Evolutionary conservation across 108 stramenopile species (phyloP).

Genomic region (Chaetoceros muelleri): DNA sequence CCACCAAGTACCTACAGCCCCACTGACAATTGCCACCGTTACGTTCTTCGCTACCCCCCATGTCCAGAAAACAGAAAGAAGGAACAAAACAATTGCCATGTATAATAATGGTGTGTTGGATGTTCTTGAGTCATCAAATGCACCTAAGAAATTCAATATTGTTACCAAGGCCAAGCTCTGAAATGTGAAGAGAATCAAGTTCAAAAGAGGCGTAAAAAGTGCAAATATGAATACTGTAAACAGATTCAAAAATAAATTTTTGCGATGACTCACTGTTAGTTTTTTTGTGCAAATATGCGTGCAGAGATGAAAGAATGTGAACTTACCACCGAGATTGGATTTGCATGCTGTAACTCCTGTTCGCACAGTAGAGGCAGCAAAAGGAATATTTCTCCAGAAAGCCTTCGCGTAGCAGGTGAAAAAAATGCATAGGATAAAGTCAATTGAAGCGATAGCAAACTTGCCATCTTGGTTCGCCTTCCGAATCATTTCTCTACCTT

Average conservation of each 20-base stretch:
- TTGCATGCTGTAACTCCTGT: conserved; percentile 37
- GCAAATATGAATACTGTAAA: conserved; percentile 15
- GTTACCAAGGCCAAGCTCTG: conserved; percentile 5
- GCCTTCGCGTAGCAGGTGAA: conserved; percentile 15
- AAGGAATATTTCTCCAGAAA: conserved; percentile 58
- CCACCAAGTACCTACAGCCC: conserved; percentile 15
- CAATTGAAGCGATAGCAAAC: background rate
- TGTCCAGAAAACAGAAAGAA: conserved; percentile 75
- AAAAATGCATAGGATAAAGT: background rate
- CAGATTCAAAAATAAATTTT: conserved; percentile 23
- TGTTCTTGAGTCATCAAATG: conserved; percentile 19
- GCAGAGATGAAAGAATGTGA: conserved; percentile 24
- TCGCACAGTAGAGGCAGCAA: conserved; percentile 56
- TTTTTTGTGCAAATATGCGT: too few species aligned
- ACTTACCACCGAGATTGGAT: conserved; percentile 43
- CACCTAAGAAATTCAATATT: conserved; percentile 3
- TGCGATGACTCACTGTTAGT: too few species aligned
- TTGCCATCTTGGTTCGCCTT: background rate
- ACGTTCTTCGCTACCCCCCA: conserved; percentile 37
- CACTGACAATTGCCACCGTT: background rate
- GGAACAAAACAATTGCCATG: conserved; percentile 21
- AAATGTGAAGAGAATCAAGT: conserved; percentile 2
- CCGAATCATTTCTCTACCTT: background rate
- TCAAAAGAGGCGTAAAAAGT: background rate
- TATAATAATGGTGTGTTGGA: conserved; percentile 8